These are phyloP conservation scores for Sphagnum fallax DNA, from an alignment of 228 moss, liverwort and hornwort species.

Conservation along the genomic window DNA sequence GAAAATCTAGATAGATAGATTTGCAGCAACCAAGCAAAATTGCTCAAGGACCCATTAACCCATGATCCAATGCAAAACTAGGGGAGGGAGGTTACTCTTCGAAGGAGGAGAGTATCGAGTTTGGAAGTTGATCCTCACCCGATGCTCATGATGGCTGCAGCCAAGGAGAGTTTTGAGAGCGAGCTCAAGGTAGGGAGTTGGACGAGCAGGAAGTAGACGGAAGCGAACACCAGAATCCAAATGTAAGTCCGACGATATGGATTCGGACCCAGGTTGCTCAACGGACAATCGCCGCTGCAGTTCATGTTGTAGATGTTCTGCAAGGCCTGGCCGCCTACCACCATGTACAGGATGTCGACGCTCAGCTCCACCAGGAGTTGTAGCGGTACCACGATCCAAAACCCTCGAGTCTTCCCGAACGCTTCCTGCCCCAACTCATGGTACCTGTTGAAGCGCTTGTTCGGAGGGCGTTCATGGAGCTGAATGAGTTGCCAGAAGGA, in stretches of 20 bases:
- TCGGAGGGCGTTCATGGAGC: conserved; percentile 74
- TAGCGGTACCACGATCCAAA: conserved; percentile 81
- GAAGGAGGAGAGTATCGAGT: not conserved
- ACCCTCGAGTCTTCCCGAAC: conserved; percentile 63
- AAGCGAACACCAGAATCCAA: conserved; percentile 70
- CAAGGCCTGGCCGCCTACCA: conserved; percentile 74
- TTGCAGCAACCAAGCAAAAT: too few relatives aligned
- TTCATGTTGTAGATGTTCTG: conserved; percentile 53
- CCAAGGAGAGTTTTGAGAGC: conserved; percentile 68
- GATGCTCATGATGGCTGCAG: conserved; percentile 88
- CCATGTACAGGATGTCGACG: conserved; percentile 87
- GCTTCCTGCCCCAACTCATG: conserved; percentile 88
- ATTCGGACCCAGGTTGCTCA: too few relatives aligned
- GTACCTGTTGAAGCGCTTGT: conserved; percentile 67
- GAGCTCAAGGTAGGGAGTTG: conserved; percentile 89
- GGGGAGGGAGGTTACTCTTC: not conserved
- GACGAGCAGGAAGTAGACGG: conserved; percentile 67
- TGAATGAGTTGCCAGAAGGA: conserved; percentile 91
- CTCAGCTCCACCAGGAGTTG: conserved; percentile 79
- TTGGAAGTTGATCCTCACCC: conserved; percentile 17
- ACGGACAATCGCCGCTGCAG: conserved; percentile 7
- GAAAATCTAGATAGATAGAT: too few relatives aligned
- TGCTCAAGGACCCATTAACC: too few relatives aligned
- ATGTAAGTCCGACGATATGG: conserved; percentile 25
- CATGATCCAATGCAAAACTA: too few relatives aligned